Evolutionary conservation across 495 filamentous ascomycete species (phyloP), one percentile per base, ranked within the genome.

Genomic region (Lophiotrema nucula): DNA sequence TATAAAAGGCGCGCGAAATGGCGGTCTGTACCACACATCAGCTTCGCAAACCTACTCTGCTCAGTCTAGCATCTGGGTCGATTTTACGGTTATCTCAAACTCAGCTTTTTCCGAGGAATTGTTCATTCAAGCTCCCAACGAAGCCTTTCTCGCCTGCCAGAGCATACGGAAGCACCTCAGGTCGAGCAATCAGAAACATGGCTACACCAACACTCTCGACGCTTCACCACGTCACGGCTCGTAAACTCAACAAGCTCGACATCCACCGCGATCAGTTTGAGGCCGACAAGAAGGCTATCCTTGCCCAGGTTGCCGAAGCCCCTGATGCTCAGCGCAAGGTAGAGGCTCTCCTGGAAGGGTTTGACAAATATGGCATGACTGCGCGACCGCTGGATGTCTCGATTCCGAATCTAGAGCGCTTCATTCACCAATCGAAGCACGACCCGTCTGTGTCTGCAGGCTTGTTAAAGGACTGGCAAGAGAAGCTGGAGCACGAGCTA

Each of bases 361-460:
- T 56, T 26, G 47, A 63, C 3, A 53, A 39, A 5, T n/a, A 60
- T 15, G 43, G 52, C 18, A 56, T 65, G 12, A 50, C 13, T 1
- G 22, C 33, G 8, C 25, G 21, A n/a, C 44, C 39, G 13, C 15
- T 23, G 4, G 55, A 47, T 4, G 8, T 59, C 2, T 58, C 59
- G 8, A 4, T 53, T 16, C 2, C 33, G 12, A 77, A 75, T 48
- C 62, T 78, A 24, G 53, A 68, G 24, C 69, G 68, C 26, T 78
- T 75, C 57, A 42, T 79, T 16, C 53, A 73, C 6, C 77, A 80
- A 46, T 66, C 73, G 8, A 53, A 51, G n/a, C 68, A 69, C 51
- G 76, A 78, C 64, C 64, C 75, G 2, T 72, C 75, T 0, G 64
- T 80, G 5, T 72, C 76, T 3, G 5, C 58, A 15, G 44, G 51